These are phyloP conservation scores for Ogataea populi-albae DNA, from an alignment of 805 yeast genomes.

Conservation along the genomic window DNA sequence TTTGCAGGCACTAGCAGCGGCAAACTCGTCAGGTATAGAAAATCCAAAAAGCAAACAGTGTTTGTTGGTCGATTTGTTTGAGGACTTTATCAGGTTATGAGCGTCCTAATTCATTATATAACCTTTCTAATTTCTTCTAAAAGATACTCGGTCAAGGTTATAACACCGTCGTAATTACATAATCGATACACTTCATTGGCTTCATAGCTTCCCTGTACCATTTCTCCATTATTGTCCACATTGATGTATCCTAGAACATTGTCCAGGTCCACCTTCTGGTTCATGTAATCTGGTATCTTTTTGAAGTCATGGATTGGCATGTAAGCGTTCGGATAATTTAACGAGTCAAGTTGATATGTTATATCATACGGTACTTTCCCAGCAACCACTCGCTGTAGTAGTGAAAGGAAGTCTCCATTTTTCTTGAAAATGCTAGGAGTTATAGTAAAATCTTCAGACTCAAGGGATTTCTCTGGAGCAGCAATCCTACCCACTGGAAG, in stretches of 20 bases:
- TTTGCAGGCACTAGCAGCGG: constrained; percentile 7
- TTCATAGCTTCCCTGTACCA: constrained; percentile 55
- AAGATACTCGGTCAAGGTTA: constrained; percentile 51
- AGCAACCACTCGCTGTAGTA: constrained; percentile 24
- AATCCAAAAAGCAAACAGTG: constrained; percentile 32
- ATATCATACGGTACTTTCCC: constrained; percentile 42
- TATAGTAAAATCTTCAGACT: constrained; percentile 10
- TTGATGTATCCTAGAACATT: constrained; percentile 69
- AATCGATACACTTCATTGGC: constrained; percentile 57
- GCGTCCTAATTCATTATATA: constrained; percentile 4
- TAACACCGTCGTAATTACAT: constrained; percentile 46
- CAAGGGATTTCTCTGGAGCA: neutral
- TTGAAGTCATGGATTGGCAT: constrained; percentile 76
- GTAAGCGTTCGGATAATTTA: constrained; percentile 47
- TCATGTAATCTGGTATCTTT: constrained; percentile 56
- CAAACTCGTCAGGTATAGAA: constrained; percentile 18
- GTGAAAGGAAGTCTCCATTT: constrained; percentile 23
- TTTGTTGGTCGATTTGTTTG: constrained; percentile 41
- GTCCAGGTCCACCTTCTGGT: constrained; percentile 59
- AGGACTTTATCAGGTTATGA: constrained; percentile 41
- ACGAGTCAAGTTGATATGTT: constrained; percentile 54
- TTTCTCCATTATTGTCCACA: constrained; percentile 53
- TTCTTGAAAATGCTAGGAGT: constrained; percentile 25
- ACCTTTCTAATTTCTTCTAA: constrained; percentile 35
- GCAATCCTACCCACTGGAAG: constrained; percentile 25